These are phyloP conservation scores for Aspergillus sp. DNA, from an alignment of 2,329 filamentous ascomycete species.

Conservation along the genomic window DNA sequence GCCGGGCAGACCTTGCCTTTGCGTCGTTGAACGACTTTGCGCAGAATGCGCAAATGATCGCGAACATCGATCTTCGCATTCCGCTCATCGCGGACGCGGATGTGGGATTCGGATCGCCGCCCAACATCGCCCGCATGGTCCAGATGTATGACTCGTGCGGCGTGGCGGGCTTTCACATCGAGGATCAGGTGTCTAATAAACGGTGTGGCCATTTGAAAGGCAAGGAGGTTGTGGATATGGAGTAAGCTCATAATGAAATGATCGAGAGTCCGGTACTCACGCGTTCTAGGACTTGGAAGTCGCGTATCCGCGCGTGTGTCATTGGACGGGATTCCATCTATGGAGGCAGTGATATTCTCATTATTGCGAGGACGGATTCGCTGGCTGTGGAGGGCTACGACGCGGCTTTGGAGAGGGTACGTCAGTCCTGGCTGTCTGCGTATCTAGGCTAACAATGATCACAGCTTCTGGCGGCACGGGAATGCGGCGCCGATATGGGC, in stretches of 20 bases:
- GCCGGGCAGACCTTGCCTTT: conserved; percentile 36
- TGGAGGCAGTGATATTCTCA: conserved; percentile 56
- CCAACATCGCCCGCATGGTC: conserved; percentile 49
- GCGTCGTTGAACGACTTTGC: conserved; percentile 45
- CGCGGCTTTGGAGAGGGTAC: conserved; percentile 47
- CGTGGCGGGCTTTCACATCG: conserved; percentile 60
- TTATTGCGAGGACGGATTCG: conserved; percentile 65
- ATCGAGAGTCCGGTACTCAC: background rate
- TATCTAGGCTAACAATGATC: background rate
- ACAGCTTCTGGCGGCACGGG: conserved; percentile 48
- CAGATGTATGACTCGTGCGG: conserved; percentile 53
- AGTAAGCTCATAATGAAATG: conserved; percentile 42
- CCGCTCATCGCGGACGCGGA: conserved; percentile 24
- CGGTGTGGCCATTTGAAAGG: conserved; percentile 63
- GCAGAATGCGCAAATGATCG: conserved; percentile 47
- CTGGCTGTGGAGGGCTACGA: conserved; percentile 28
- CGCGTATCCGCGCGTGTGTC: conserved; percentile 59
- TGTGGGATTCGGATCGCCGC: conserved; percentile 20
- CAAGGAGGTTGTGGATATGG: conserved; percentile 56
- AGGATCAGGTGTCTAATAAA: conserved; percentile 61
- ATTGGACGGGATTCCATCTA: conserved; percentile 32
- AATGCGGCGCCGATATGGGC: conserved; percentile 19
- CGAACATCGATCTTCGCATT: conserved; percentile 33
- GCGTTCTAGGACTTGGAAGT: conserved; percentile 4
- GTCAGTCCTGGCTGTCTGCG: background rate